Base-by-base conservation (phyloP, 2,329 filamentous ascomycete species). In the Cladosporium halotolerans region DNA sequence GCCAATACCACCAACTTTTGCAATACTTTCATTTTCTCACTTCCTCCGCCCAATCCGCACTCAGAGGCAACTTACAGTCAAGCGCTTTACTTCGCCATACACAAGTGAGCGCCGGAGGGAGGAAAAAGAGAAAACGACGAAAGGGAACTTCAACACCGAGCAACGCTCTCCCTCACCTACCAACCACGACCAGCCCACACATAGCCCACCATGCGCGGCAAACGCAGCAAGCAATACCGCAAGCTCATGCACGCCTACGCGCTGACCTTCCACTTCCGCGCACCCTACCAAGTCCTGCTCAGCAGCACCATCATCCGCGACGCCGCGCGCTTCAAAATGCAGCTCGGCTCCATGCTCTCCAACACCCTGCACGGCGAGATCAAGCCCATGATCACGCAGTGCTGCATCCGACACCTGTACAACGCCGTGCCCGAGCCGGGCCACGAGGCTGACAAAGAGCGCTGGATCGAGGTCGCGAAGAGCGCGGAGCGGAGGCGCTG, bases 161-260 rank as follows among this genome's bases (percentile, higher is more conserved):
- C 23, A 28, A 28, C 23, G 23, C 23, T 28, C 23, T 28, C 23
- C 23, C 23, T 28, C 23, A 28, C 23, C 23, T 4, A 28, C 10
- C 39, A 14, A 10, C 33, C 33, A 32, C 34, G 19, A 36, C n/a
- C 45, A 18, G 5, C 19, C 23, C 44, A 36, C 19, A 36, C 23
- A 3, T 54, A 65, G 65, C 68, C 61, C 70, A 79, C 63, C 45
- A 87, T 86, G 81, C 78, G 82, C 65, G 83, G 83, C 51, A 88
- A 88, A 72, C 77, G 82, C 56, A 79, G 76, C 40, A 85, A 88
- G 72, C 84, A 86, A 64, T 90, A 89, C 70, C 82, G 85, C 67
- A 96, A 96, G 83, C 83, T 96, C 66, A 95, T 99, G 85, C 85
- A 89, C 72, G 86, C 92, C 68, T 96, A 91, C 79, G 83, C 85